Evolutionary conservation across 192 early-diverging fungal species (phyloP).

Genomic region (Umbelopsis vinacea): DNA sequence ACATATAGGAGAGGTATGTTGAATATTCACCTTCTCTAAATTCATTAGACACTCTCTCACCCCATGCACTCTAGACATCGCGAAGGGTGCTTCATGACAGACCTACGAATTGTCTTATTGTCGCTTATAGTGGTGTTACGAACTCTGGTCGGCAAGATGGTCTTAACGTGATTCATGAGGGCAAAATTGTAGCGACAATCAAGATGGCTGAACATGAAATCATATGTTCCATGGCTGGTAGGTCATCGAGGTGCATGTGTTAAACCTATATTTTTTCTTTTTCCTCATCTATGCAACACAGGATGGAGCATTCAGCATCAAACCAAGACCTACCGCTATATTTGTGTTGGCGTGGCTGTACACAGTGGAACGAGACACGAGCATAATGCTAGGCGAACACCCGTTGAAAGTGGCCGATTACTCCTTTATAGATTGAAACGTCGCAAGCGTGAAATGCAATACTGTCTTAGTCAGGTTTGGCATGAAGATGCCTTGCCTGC

Average conservation of each 20-base stretch:
- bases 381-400: background rate
- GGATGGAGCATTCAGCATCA: conserved; percentile 30
- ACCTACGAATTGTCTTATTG: conserved; percentile 1
- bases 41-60: background rate
- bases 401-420: conserved; percentile 15
- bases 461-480: conserved; percentile 29
- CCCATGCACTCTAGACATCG: background rate
- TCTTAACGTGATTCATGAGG: background rate
- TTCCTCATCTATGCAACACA: background rate
- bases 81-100: conserved; percentile 13
- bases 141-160: background rate
- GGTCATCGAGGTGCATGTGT: background rate
- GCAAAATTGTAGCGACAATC: background rate
- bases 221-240: conserved; percentile 1
- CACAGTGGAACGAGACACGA: conserved; percentile 11
- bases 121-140: conserved; percentile 1
- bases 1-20: conserved; percentile 1
- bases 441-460: background rate
- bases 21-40: background rate
- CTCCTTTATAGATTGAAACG: conserved; percentile 32
- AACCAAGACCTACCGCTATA: conserved; percentile 28
- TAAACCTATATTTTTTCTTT: background rate
- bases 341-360: conserved; percentile 32
- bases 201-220: conserved; percentile 20
- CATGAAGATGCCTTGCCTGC: conserved; percentile 24